Conservation (phyloP, 1,284 basidiomycete species). For the Cryptococcus hybrid region DNA sequence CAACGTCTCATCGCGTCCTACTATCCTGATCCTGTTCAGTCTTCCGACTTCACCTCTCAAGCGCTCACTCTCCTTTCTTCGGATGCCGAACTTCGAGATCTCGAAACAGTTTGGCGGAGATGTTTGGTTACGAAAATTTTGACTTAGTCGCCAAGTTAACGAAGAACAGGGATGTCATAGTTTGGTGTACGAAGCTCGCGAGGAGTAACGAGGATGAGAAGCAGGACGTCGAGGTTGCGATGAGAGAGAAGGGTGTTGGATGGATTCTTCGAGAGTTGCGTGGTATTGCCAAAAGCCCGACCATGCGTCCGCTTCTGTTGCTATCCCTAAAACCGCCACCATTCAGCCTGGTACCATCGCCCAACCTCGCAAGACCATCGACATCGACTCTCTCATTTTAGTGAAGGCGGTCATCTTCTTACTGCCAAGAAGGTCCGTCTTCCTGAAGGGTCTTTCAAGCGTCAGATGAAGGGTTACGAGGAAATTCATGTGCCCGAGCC, state of each 20-base stretch:
- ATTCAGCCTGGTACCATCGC: conserved; percentile 83
- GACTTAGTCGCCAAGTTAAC: conserved; percentile 87
- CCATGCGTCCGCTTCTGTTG: not conserved
- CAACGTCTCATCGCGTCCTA: conserved; percentile 88
- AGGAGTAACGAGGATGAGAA: conserved; percentile 85
- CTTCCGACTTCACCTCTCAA: conserved; percentile 82
- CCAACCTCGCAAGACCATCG: conserved; percentile 81
- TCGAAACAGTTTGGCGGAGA: conserved; percentile 97
- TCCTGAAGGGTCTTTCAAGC: conserved; percentile 97
- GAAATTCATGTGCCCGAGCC: conserved; percentile 97
- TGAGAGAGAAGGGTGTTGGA: conserved; percentile 94
- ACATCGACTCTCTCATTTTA: conserved; percentile 92
- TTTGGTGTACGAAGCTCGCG: conserved; percentile 97
- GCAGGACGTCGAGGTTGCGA: conserved; percentile 93
- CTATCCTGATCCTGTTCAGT: conserved; percentile 91
- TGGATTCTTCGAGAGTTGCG: conserved; percentile 91
- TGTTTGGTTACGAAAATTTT: conserved; percentile 92
- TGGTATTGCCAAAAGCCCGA: conserved; percentile 60
- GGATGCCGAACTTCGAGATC: conserved; percentile 85
- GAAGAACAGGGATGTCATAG: conserved; percentile 93
- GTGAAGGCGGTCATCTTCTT: conserved; percentile 95
- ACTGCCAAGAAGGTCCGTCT: conserved; percentile 98
- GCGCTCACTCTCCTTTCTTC: conserved; percentile 87
- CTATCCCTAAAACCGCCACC: conserved; percentile 80
- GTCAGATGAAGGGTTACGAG: conserved; percentile 94